A percentile compares a stretch with the other conserved stretches of the same genome.
Evolutionary conservation across 2,329 filamentous ascomycete genomes (phyloP).

Genomic region (Phaeosphaeria sp.): DNA sequence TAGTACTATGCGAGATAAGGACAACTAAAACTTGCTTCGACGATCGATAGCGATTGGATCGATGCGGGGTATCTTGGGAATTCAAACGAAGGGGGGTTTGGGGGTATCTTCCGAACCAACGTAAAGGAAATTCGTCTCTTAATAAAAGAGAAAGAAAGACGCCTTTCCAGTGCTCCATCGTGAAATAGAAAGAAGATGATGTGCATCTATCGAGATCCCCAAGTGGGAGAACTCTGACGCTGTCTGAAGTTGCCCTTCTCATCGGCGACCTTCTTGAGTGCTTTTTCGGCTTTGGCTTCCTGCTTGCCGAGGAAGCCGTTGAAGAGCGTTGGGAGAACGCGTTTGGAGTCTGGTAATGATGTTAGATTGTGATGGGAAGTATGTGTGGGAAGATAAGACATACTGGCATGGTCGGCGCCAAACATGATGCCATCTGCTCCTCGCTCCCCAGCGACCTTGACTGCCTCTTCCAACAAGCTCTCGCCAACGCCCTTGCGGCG

Average conservation of each 20-base stretch:
- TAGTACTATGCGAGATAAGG: not conserved
- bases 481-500: slow-evolving; percentile 74
- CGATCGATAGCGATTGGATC: slow-evolving; percentile 25
- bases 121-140: slow-evolving; percentile 17
- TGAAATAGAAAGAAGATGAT: not conserved
- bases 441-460: slow-evolving; percentile 69
- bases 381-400: slow-evolving; percentile 32
- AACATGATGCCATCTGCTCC: slow-evolving; percentile 77
- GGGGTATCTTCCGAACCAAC: slow-evolving; percentile 31
- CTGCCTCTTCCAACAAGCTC: slow-evolving; percentile 75
- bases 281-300: slow-evolving; percentile 43
- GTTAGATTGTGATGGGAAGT: slow-evolving; percentile 18
- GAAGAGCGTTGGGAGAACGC: slow-evolving; percentile 42
- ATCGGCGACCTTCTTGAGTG: slow-evolving; percentile 46
- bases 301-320: slow-evolving; percentile 44
- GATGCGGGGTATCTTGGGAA: slow-evolving; percentile 29
- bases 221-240: slow-evolving; percentile 44
- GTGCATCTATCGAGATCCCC: slow-evolving; percentile 42
- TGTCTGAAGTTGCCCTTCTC: slow-evolving; percentile 49
- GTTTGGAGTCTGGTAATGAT: slow-evolving; percentile 37
- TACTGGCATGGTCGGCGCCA: slow-evolving; percentile 79
- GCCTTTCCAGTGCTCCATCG: not conserved
- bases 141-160: not conserved
- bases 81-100: slow-evolving; percentile 26
- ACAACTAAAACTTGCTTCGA: not conserved